Conservation (phyloP, 305 asterid genomes). For the Fraxinus latifolia region DNA sequence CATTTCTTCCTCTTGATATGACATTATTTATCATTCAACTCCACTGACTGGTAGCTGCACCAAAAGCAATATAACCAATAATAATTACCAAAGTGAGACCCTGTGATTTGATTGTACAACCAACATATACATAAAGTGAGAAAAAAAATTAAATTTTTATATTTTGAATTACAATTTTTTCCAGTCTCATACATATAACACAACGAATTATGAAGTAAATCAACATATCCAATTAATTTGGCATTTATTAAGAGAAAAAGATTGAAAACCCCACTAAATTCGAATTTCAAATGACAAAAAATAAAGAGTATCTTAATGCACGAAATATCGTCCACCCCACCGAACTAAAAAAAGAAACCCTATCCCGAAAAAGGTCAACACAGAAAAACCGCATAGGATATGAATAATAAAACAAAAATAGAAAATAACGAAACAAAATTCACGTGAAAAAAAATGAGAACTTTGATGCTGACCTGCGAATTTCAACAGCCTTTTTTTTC, state of each 20-base stretch:
- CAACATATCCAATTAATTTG: neutral
- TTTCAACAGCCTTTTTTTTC: slow-evolving; percentile 11
- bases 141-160: neutral
- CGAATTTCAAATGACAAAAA: neutral
- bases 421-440: neutral
- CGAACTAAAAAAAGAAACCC: slow-evolving; percentile 16
- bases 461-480: slow-evolving; percentile 23
- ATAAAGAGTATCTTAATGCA: neutral
- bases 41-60: slow-evolving; percentile 31
- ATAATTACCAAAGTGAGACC: neutral
- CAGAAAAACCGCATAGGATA: slow-evolving; percentile 12
- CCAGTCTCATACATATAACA: neutral
- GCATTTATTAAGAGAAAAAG: neutral
- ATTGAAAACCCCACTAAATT: neutral
- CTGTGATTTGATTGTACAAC: neutral
- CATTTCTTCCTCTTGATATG: slow-evolving; percentile 47
- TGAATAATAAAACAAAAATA: neutral
- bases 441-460: neutral
- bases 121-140: neutral
- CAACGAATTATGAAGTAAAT: neutral
- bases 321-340: neutral
- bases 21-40: slow-evolving; percentile 27
- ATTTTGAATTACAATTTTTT: neutral
- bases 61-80: neutral
- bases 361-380: slow-evolving; percentile 24